phyloP scores from a whole-genome alignment of 2,329 filamentous ascomycete genomes.

The Pseudogymnoascus sp. region DNA sequence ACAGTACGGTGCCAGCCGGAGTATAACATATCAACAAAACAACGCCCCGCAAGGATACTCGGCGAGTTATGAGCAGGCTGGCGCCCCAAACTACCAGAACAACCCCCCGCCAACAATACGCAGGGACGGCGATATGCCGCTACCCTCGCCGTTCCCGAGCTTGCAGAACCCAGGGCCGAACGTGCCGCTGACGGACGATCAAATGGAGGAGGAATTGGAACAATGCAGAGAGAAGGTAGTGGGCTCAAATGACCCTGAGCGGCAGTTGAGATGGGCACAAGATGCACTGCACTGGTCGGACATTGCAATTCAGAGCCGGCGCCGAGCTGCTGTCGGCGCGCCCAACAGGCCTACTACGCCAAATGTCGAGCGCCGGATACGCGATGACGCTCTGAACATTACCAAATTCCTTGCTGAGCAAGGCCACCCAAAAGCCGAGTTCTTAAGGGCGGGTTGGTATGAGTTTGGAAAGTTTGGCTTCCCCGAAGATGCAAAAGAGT shows the following conservation, averaged over 20 bases:
- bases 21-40: slow-evolving; percentile 10
- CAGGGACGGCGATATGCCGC: slow-evolving; percentile 41
- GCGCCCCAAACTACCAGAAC: slow-evolving; percentile 27
- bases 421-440: slow-evolving; percentile 85
- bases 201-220: slow-evolving; percentile 85
- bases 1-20: slow-evolving; percentile 8
- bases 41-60: slow-evolving; percentile 18
- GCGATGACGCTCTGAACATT: slow-evolving; percentile 83
- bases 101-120: slow-evolving; percentile 16
- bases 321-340: slow-evolving; percentile 47
- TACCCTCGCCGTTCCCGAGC: slow-evolving; percentile 84
- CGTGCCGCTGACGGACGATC: slow-evolving; percentile 86
- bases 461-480: slow-evolving; percentile 96
- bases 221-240: slow-evolving; percentile 75
- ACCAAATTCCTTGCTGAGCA: slow-evolving; percentile 85
- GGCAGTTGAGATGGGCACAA: slow-evolving; percentile 94
- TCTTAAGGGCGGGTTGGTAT: slow-evolving; percentile 92
- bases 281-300: slow-evolving; percentile 87
- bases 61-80: slow-evolving; percentile 27
- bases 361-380: slow-evolving; percentile 78
- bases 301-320: slow-evolving; percentile 66
- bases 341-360: slow-evolving; percentile 65
- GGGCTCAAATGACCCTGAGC: slow-evolving; percentile 87
- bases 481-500: slow-evolving; percentile 87
- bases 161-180: slow-evolving; percentile 71